A percentile compares a stretch with the other conserved stretches of the same genome.
These are phyloP conservation scores for Sporothrix inflata DNA, from an alignment of 2,329 filamentous ascomycete species.

Conservation along the genomic window DNA sequence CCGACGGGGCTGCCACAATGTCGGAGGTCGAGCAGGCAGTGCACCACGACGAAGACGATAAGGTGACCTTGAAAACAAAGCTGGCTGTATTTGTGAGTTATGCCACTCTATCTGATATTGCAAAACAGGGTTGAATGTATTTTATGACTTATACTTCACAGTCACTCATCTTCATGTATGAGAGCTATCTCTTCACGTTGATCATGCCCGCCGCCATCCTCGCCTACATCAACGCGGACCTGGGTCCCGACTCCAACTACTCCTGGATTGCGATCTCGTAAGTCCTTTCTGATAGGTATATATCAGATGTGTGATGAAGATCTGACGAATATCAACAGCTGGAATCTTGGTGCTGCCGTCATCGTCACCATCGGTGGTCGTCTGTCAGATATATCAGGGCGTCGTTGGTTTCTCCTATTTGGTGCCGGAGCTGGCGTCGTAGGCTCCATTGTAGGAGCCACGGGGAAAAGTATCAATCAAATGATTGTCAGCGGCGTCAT, in stretches of 20 bases:
- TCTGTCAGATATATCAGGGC: conserved; percentile 28
- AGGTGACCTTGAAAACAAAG: conserved; percentile 19
- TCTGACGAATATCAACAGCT: conserved; percentile 24
- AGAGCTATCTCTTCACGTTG: conserved; percentile 37
- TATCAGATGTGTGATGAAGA: too few relatives aligned
- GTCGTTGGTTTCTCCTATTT: conserved; percentile 25
- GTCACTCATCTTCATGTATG: conserved; percentile 30
- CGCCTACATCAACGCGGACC: conserved; percentile 42
- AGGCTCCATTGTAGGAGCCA: conserved; percentile 25
- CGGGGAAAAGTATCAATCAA: conserved; percentile 21
- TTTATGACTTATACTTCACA: not conserved
- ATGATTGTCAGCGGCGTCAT: conserved; percentile 26
- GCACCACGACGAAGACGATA: not conserved
- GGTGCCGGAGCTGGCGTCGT: conserved; percentile 14
- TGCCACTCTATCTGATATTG: not conserved
- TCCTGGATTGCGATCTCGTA: conserved; percentile 41
- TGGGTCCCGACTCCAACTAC: conserved; percentile 41
- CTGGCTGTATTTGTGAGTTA: conserved; percentile 21
- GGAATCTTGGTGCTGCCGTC: conserved; percentile 38
- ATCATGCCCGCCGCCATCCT: conserved; percentile 39
- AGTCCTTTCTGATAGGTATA: not conserved
- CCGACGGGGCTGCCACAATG: not conserved
- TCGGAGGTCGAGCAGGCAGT: not conserved
- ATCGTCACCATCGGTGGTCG: conserved; percentile 33
- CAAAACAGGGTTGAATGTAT: too few relatives aligned